phyloP scores from a whole-genome alignment of 2,329 filamentous ascomycete genomes.

The Colletotrichum sp. region DNA sequence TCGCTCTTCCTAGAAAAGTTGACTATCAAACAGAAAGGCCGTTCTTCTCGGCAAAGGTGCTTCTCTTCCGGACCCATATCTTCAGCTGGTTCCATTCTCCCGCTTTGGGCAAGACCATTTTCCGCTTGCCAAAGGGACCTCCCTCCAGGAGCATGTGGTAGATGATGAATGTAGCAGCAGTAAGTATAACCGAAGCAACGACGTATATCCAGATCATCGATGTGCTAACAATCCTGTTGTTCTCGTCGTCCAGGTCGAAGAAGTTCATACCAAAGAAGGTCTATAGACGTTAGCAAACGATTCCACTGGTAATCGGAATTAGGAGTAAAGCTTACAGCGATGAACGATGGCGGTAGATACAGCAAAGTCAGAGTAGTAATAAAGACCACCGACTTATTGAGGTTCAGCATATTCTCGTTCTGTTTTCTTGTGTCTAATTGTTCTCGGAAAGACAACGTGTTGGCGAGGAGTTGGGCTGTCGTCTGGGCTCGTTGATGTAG shows the following conservation, averaged over 20 bases:
- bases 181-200: slow-evolving; percentile 32
- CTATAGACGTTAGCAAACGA: slow-evolving; percentile 8
- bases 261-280: slow-evolving; percentile 48
- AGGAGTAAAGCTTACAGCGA: slow-evolving; percentile 32
- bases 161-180: slow-evolving; percentile 33
- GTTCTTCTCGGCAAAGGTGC: slow-evolving; percentile 12
- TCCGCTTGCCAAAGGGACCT: background rate
- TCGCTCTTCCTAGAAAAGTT: background rate
- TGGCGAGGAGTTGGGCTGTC: slow-evolving; percentile 29
- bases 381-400: slow-evolving; percentile 37
- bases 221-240: slow-evolving; percentile 32
- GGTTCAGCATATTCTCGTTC: slow-evolving; percentile 32
- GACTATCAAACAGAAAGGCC: background rate
- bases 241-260: slow-evolving; percentile 36
- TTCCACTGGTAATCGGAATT: background rate
- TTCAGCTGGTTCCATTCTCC: background rate
- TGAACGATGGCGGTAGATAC: slow-evolving; percentile 39
- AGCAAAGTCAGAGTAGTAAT: slow-evolving; percentile 34
- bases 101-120: background rate
- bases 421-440: slow-evolving; percentile 35
- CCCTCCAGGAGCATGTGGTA: background rate
- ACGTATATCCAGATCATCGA: slow-evolving; percentile 44
- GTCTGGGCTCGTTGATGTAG: slow-evolving; percentile 28
- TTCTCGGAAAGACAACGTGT: slow-evolving; percentile 33
- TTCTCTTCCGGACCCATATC: background rate